Evolutionary conservation across 2,329 filamentous ascomycete species (phyloP).

Genomic region (Alternaria novae-zelandiae): DNA sequence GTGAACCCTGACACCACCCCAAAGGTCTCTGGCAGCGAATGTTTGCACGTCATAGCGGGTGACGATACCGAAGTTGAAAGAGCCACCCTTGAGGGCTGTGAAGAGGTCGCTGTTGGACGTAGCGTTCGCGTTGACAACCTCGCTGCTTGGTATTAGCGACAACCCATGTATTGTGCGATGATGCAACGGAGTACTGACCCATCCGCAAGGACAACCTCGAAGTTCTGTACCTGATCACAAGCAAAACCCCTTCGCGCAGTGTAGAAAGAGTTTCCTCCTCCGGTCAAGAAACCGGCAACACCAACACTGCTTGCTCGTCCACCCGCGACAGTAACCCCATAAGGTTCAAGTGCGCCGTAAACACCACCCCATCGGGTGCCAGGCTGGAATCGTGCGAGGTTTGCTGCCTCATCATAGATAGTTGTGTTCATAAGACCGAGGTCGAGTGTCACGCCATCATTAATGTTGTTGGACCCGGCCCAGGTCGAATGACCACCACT

Average conservation of each 20-base stretch:
- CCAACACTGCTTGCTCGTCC: slow-evolving; percentile 35
- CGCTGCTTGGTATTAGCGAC: slow-evolving; percentile 26
- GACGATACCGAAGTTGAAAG: slow-evolving; percentile 39
- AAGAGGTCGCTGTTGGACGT: slow-evolving; percentile 48
- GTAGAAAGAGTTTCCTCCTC: slow-evolving; percentile 38
- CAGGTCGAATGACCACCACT: slow-evolving; percentile 36
- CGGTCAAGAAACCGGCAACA: slow-evolving; percentile 36
- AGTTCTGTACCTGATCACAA: slow-evolving; percentile 38
- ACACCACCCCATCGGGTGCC: slow-evolving; percentile 45
- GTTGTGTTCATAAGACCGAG: slow-evolving; percentile 32
- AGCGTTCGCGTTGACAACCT: slow-evolving; percentile 47
- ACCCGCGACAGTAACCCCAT: slow-evolving; percentile 26
- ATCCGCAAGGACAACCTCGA: slow-evolving; percentile 47
- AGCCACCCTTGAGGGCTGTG: slow-evolving; percentile 43
- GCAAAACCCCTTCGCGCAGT: slow-evolving; percentile 28
- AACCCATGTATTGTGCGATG: neutral
- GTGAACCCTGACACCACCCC: slow-evolving; percentile 26
- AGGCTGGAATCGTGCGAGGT: slow-evolving; percentile 30
- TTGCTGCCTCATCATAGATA: slow-evolving; percentile 12
- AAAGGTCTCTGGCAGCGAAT: slow-evolving; percentile 31
- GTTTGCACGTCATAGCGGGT: slow-evolving; percentile 25
- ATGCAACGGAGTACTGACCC: slow-evolving; percentile 23
- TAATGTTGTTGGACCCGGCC: slow-evolving; percentile 39
- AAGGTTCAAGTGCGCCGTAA: slow-evolving; percentile 32
- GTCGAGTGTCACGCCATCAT: slow-evolving; percentile 37